phyloP scores from a whole-genome alignment of 352 stramenopile species.

The Aphanomyces stellatus region DNA sequence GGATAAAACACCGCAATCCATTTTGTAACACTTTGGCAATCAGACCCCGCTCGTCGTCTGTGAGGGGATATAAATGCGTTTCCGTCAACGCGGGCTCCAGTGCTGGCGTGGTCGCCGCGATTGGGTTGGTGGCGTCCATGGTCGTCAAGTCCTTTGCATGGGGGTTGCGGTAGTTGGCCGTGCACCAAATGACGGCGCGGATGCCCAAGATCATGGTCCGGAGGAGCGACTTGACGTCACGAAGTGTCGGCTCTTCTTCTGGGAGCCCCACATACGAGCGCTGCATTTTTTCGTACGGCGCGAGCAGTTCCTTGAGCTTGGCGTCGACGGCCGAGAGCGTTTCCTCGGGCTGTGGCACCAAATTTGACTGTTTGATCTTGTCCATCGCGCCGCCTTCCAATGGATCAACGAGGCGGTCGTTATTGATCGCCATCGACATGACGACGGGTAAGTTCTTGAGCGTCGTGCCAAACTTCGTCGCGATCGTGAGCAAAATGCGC shows the following conservation, averaged over 20 bases:
- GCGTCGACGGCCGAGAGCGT: slow-evolving; percentile 60
- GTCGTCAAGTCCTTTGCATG: slow-evolving; percentile 74
- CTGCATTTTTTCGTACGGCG: slow-evolving; percentile 42
- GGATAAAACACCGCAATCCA: slow-evolving; percentile 88
- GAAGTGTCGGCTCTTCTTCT: slow-evolving; percentile 72
- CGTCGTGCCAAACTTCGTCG: slow-evolving; percentile 91
- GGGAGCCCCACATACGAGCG: slow-evolving; percentile 40
- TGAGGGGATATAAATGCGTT: slow-evolving; percentile 77
- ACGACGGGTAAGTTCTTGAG: slow-evolving; percentile 59
- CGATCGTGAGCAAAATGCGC: slow-evolving; percentile 88
- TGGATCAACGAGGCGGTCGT: slow-evolving; percentile 42
- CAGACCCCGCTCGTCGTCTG: slow-evolving; percentile 87
- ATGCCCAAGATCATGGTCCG: slow-evolving; percentile 97
- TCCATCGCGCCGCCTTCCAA: slow-evolving; percentile 81
- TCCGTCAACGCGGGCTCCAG: neutral
- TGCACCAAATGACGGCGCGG: slow-evolving; percentile 98
- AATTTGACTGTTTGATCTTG: slow-evolving; percentile 76
- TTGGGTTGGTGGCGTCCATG: slow-evolving; percentile 42
- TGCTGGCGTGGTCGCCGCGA: neutral
- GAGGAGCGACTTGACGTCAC: slow-evolving; percentile 90
- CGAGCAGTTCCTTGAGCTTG: slow-evolving; percentile 56
- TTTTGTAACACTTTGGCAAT: slow-evolving; percentile 92
- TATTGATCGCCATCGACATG: slow-evolving; percentile 38
- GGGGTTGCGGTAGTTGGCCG: slow-evolving; percentile 88
- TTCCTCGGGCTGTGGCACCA: slow-evolving; percentile 48